These are phyloP conservation scores for Penicillium taxi DNA, from an alignment of 495 filamentous ascomycete genomes.

Conservation along the genomic window DNA sequence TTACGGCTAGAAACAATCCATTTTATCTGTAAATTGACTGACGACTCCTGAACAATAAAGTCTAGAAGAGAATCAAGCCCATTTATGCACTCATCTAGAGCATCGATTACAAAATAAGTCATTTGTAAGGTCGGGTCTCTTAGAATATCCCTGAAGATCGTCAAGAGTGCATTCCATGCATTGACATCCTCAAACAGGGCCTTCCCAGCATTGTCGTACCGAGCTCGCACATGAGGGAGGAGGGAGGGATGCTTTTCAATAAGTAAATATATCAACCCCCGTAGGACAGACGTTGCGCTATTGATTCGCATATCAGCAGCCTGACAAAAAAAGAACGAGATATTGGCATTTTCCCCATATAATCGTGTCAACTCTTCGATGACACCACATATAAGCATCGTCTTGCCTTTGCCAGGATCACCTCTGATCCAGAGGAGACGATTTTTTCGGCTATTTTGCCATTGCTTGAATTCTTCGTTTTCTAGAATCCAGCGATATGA, in stretches of 20 bases:
- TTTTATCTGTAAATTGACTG: slow-evolving; percentile 9
- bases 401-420: slow-evolving; percentile 29
- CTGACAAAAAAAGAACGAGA: slow-evolving; percentile 46
- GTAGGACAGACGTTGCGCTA: slow-evolving; percentile 33
- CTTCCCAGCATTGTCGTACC: slow-evolving; percentile 7
- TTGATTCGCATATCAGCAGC: slow-evolving; percentile 26
- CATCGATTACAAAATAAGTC: slow-evolving; percentile 38
- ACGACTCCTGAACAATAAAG: slow-evolving; percentile 17
- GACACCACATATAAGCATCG: slow-evolving; percentile 36
- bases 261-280: slow-evolving; percentile 35
- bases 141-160: slow-evolving; percentile 29
- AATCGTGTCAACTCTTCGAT: slow-evolving; percentile 26
- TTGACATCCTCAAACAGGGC: slow-evolving; percentile 29
- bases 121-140: slow-evolving; percentile 16
- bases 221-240: slow-evolving; percentile 19
- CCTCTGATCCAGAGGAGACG: slow-evolving; percentile 21
- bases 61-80: slow-evolving; percentile 20
- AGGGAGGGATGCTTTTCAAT: slow-evolving; percentile 25
- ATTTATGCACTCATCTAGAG: slow-evolving; percentile 39
- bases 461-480: slow-evolving; percentile 26
- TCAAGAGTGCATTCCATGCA: slow-evolving; percentile 22
- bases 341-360: slow-evolving; percentile 1
- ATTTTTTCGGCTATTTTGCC: slow-evolving; percentile 1
- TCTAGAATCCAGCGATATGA: slow-evolving; percentile 38
- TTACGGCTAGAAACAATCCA: slow-evolving; percentile 29